Conservation (phyloP, 148 eudicot genomes). For the Silene uniflora region DNA sequence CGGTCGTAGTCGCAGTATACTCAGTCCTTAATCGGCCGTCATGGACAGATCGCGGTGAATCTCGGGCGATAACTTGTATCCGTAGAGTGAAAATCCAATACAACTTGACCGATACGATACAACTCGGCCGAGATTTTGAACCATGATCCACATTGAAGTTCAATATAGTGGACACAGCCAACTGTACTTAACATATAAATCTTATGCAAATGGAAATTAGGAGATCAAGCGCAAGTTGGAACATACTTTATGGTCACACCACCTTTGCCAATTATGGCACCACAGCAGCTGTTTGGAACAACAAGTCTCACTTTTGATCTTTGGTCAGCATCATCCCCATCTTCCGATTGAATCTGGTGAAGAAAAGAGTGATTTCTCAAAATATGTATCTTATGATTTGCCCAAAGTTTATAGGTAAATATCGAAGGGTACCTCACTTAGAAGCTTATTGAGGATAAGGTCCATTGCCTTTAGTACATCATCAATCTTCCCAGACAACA, state of each 20-base stretch:
- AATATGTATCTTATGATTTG: not conserved
- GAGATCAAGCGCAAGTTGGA: constrained; percentile 13
- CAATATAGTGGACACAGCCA: not conserved
- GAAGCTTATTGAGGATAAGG: constrained; percentile 70
- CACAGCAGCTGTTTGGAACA: constrained; percentile 93
- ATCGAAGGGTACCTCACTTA: constrained; percentile 56
- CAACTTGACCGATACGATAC: too few relatives aligned
- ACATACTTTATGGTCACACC: constrained; percentile 88
- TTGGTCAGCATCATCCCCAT: constrained; percentile 58
- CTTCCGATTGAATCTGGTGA: constrained; percentile 65
- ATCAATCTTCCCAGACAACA: constrained; percentile 75
- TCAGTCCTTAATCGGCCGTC: too few relatives aligned
- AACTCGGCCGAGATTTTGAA: too few relatives aligned
- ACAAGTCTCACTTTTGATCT: constrained; percentile 65
- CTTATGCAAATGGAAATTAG: constrained; percentile 6
- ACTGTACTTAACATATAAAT: not conserved
- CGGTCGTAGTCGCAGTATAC: too few relatives aligned
- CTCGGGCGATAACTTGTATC: too few relatives aligned
- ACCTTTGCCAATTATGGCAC: constrained; percentile 95
- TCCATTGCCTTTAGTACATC: constrained; percentile 80
- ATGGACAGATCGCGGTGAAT: too few relatives aligned
- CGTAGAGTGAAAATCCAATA: too few relatives aligned
- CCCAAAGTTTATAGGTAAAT: not conserved
- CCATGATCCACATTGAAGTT: not conserved
- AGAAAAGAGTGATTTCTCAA: constrained; percentile 18